Conservation (phyloP, 208 protist species). For the Entamoeba moshkovskii region DNA sequence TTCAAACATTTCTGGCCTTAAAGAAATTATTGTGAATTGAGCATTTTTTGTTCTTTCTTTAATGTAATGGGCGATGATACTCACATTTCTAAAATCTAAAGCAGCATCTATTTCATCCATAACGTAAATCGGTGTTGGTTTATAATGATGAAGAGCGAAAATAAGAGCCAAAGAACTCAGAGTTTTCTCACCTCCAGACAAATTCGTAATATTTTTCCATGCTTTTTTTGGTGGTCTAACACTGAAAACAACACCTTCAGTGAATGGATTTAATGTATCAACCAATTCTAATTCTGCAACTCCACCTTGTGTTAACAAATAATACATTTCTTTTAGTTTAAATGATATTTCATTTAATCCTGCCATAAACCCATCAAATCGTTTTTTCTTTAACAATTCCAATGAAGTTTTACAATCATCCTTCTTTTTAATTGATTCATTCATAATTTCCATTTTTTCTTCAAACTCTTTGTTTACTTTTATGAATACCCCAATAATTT, state of each 20-base stretch:
- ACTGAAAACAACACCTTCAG: conserved; percentile 49
- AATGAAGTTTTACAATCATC: neutral
- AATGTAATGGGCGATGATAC: conserved; percentile 94
- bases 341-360: conserved; percentile 84
- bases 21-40: conserved; percentile 99
- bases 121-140: conserved; percentile 97
- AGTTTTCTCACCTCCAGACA: conserved; percentile 98
- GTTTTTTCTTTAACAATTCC: neutral
- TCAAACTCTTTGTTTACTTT: neutral
- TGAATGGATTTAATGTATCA: conserved; percentile 55
- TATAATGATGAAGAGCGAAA: conserved; percentile 98
- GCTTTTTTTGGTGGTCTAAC: conserved; percentile 97
- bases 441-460: neutral
- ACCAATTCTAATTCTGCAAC: conserved; percentile 99
- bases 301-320: conserved; percentile 57
- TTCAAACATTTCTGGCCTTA: conserved; percentile 65
- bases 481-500: neutral
- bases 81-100: conserved; percentile 95
- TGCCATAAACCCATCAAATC: conserved; percentile 83
- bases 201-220: conserved; percentile 99
- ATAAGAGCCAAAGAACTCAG: conserved; percentile 36
- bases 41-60: conserved; percentile 82
- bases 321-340: conserved; percentile 96
- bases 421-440: neutral
- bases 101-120: conserved; percentile 99